Evolutionary conservation across 192 early-diverging fungal genomes (phyloP).

Genomic region (Coemansia asiatica): DNA sequence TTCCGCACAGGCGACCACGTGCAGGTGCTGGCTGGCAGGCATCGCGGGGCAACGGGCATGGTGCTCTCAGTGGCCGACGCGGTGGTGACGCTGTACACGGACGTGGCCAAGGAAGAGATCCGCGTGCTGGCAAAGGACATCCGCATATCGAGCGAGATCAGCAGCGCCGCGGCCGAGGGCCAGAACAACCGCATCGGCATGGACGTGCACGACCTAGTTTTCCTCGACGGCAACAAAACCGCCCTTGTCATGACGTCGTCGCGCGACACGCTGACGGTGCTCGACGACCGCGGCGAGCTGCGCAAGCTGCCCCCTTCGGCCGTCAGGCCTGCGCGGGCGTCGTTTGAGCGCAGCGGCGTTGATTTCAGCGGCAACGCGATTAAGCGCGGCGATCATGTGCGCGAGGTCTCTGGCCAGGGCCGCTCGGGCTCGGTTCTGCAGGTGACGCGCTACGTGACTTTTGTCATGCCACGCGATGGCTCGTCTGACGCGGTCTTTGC

Average conservation of each 20-base stretch:
- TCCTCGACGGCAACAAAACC: slow-evolving; percentile 69
- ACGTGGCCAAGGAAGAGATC: slow-evolving; percentile 69
- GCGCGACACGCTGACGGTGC: slow-evolving; percentile 68
- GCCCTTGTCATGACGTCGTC: slow-evolving; percentile 84
- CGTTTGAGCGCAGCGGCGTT: slow-evolving; percentile 57
- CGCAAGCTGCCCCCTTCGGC: slow-evolving; percentile 66
- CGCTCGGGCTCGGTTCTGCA: slow-evolving; percentile 77
- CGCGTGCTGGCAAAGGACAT: slow-evolving; percentile 90
- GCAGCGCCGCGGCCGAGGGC: slow-evolving; percentile 46
- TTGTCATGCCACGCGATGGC: slow-evolving; percentile 73
- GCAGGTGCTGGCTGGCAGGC: slow-evolving; percentile 83
- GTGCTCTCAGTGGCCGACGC: slow-evolving; percentile 81
- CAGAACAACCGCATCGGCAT: slow-evolving; percentile 61
- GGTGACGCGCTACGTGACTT: slow-evolving; percentile 78
- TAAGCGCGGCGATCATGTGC: slow-evolving; percentile 68
- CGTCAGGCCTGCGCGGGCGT: slow-evolving; percentile 65
- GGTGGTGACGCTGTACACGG: slow-evolving; percentile 76
- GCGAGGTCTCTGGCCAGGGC: slow-evolving; percentile 65
- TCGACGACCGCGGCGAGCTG: slow-evolving; percentile 74
- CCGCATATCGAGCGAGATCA: slow-evolving; percentile 71
- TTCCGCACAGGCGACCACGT: slow-evolving; percentile 93
- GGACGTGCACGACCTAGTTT: slow-evolving; percentile 87
- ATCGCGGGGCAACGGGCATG: slow-evolving; percentile 84
- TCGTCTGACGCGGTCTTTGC: slow-evolving; percentile 77
- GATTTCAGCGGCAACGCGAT: slow-evolving; percentile 60